Evolutionary conservation across 306 rosid genomes (phyloP).

Genomic region (Sophora flavescens): DNA sequence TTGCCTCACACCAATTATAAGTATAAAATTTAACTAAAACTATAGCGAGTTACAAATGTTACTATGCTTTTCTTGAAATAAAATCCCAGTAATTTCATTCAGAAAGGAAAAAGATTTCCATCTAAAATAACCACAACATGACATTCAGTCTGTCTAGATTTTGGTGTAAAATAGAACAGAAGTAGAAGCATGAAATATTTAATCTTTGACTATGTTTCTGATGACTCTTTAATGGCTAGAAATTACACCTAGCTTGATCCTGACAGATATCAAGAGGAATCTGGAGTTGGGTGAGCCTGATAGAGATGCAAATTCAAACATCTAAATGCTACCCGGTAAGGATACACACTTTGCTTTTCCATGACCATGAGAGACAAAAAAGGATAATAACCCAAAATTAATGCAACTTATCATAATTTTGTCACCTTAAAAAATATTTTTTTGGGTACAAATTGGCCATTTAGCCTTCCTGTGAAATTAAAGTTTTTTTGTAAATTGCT

Average conservation of each 20-base stretch:
- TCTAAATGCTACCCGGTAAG: neutral
- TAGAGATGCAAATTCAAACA: neutral
- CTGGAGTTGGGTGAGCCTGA: neutral
- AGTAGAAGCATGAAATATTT: slow-evolving; percentile 1
- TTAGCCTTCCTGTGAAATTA: neutral
- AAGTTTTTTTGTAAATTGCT: neutral
- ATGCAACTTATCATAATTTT: neutral
- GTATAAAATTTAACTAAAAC: neutral
- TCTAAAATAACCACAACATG: neutral
- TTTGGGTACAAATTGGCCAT: neutral
- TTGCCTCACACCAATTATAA: neutral
- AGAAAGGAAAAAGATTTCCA: neutral
- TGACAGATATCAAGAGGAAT: slow-evolving; percentile 9
- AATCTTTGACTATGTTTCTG: neutral
- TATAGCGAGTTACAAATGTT: slow-evolving; percentile 29
- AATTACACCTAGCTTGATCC: slow-evolving; percentile 7
- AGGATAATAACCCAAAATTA: neutral
- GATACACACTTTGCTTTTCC: neutral
- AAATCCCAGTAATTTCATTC: slow-evolving; percentile 10
- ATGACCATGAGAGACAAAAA: neutral
- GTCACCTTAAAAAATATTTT: neutral
- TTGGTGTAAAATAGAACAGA: slow-evolving; percentile 13
- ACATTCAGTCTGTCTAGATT: slow-evolving; percentile 6
- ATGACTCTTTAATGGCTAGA: slow-evolving; percentile 1
- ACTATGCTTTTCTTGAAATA: neutral